A percentile compares a stretch with the other conserved stretches of the same genome.
phyloP scores from a whole-genome alignment of 371 early-diverging fungal genomes.

The Circinella minor region DNA sequence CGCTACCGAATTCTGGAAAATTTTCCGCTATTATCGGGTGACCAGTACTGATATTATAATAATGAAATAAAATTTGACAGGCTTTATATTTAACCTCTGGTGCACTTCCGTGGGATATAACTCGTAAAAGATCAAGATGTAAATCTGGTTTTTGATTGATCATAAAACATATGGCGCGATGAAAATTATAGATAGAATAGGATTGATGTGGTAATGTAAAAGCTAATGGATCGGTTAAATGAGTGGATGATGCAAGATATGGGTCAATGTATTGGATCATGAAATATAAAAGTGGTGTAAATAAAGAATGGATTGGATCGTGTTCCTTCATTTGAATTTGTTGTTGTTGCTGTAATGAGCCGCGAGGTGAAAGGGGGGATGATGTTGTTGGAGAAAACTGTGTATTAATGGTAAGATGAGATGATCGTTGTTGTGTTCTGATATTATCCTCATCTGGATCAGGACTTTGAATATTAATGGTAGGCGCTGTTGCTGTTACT shows the following conservation, averaged over 20 bases:
- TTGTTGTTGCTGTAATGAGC: constrained; percentile 12
- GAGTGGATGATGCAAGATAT: constrained; percentile 28
- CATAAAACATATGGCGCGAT: constrained; percentile 55
- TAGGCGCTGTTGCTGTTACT: constrained; percentile 29
- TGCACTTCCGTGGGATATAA: constrained; percentile 48
- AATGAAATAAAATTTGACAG: constrained; percentile 47
- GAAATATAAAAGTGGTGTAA: constrained; percentile 47
- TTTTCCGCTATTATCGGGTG: constrained; percentile 56
- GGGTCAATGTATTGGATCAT: constrained; percentile 55
- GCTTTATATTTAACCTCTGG: constrained; percentile 42
- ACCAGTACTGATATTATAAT: constrained; percentile 53
- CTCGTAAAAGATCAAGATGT: constrained; percentile 56
- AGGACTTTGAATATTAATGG: constrained; percentile 49
- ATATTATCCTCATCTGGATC: constrained; percentile 23
- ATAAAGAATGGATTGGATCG: constrained; percentile 21
- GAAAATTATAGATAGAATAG: constrained; percentile 47
- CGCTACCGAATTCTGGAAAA: constrained; percentile 36
- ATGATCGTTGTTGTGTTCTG: constrained; percentile 23
- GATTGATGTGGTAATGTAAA: constrained; percentile 32
- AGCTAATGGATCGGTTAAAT: constrained; percentile 20
- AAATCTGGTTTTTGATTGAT: constrained; percentile 57
- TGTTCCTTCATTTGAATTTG: neutral
- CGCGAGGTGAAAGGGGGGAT: neutral
- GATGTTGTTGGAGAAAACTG: constrained; percentile 13
- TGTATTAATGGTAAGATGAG: constrained; percentile 52